Percentiles rank a stretch among this genome's conserved stretches.
Conservation (phyloP, 1,284 basidiomycete species). For the Taiwanofungus camphoratus region DNA sequence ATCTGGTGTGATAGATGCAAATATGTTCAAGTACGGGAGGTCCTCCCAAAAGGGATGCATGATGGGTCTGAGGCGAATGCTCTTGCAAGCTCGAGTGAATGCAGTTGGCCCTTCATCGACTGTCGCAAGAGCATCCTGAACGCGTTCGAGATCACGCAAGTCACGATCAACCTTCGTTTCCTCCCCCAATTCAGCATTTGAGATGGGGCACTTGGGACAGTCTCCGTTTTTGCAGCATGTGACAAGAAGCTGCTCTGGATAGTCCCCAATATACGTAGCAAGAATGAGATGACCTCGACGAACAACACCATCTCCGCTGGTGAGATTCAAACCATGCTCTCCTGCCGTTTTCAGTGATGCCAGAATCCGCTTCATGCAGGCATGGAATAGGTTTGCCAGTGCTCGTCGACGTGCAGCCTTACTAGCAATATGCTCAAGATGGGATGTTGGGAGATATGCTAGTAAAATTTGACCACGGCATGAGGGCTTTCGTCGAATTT, state of each 20-base stretch:
- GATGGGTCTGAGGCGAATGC: conserved; percentile 12
- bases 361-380: conserved; percentile 16
- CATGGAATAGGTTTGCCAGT: conserved; percentile 19
- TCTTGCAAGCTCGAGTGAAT: conserved; percentile 8
- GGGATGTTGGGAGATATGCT: conserved; percentile 30
- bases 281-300: conserved; percentile 18
- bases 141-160: neutral
- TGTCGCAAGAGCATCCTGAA: conserved; percentile 8
- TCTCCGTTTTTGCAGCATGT: conserved; percentile 8
- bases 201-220: conserved; percentile 5
- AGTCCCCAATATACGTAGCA: conserved; percentile 19
- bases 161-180: too few relatives aligned
- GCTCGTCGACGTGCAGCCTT: conserved; percentile 8
- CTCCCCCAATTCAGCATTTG: neutral
- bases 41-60: conserved; percentile 32
- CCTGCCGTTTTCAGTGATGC: conserved; percentile 12
- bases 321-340: conserved; percentile 12
- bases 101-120: conserved; percentile 1
- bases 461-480: conserved; percentile 29
- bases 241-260: conserved; percentile 21
- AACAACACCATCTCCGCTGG: conserved; percentile 14
- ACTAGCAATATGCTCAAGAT: conserved; percentile 23
- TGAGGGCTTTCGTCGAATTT: conserved; percentile 27
- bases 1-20: conserved; percentile 29
- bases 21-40: conserved; percentile 30